Evolutionary conservation across 352 stramenopile genomes (phyloP).

Genomic region (Thraustochytrium striatum): DNA sequence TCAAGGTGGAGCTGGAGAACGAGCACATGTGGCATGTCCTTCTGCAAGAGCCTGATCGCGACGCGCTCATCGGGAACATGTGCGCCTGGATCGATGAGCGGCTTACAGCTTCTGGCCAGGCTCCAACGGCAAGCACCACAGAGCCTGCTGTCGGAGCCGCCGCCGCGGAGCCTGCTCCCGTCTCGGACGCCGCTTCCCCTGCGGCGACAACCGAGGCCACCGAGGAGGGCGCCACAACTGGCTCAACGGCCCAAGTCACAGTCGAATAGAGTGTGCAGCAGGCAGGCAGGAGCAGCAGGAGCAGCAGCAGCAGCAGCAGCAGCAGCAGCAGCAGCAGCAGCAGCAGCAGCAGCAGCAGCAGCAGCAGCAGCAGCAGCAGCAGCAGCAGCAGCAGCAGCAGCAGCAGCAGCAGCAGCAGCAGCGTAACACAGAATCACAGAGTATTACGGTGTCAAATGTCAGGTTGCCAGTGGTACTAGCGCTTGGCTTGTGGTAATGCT

Average conservation of each 20-base stretch:
- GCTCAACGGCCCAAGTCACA: too few relatives aligned
- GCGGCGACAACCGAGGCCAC: too few relatives aligned
- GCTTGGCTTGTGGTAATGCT: too few relatives aligned
- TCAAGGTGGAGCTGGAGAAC: neutral
- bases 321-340: neutral
- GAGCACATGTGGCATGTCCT: constrained; percentile 22
- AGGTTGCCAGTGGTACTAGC: too few relatives aligned
- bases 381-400: neutral
- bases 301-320: neutral
- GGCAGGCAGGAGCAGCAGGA: too few relatives aligned
- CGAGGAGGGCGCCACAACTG: too few relatives aligned
- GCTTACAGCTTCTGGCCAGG: neutral
- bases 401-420: neutral
- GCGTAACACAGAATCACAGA: too few relatives aligned
- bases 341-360: neutral
- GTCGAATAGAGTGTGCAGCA: too few relatives aligned
- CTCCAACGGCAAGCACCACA: neutral
- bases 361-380: neutral
- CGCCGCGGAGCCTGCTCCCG: neutral
- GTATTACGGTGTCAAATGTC: too few relatives aligned
- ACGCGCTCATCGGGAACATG: neutral
- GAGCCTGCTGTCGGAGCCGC: too few relatives aligned
- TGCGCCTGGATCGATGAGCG: neutral
- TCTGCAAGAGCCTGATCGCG: constrained; percentile 9
- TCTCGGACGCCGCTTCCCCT: too few relatives aligned